Conservation (phyloP, 83 land plant species). For the Picea engelmannii region DNA sequence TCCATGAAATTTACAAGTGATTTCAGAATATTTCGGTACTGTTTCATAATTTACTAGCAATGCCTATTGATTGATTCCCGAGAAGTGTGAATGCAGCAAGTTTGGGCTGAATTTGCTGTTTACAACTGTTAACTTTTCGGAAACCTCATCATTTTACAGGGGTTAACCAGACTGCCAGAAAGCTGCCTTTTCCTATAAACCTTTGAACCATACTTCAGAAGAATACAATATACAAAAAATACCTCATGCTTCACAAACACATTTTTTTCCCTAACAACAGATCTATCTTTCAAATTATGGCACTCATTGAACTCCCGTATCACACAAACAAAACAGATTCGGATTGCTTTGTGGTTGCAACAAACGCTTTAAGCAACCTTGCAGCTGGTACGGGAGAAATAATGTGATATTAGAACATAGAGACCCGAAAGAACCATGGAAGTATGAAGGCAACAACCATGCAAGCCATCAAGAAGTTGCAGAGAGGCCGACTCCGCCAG, state of each 20-base stretch:
- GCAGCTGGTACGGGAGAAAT: background rate
- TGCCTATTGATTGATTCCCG: too few relatives aligned
- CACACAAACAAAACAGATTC: background rate
- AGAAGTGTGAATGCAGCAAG: too few relatives aligned
- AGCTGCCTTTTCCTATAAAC: background rate
- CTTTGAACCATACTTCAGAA: background rate
- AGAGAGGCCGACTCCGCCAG: conserved; percentile 53
- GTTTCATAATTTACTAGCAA: background rate
- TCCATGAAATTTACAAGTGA: background rate
- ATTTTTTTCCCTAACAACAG: background rate
- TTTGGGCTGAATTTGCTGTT: background rate
- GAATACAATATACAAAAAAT: conserved; percentile 6
- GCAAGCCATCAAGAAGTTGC: conserved; percentile 65
- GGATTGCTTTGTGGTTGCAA: background rate
- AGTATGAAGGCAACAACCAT: conserved; percentile 60
- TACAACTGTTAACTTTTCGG: background rate
- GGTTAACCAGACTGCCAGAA: background rate
- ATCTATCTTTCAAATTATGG: background rate
- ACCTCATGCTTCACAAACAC: background rate
- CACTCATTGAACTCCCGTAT: background rate
- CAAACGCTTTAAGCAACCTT: background rate
- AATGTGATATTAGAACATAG: conserved; percentile 37
- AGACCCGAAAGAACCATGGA: conserved; percentile 64
- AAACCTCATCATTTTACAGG: background rate
- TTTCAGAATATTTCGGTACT: background rate